These are phyloP conservation scores for Erodium texanum DNA, from an alignment of 441 rosid genomes.

Conservation along the genomic window DNA sequence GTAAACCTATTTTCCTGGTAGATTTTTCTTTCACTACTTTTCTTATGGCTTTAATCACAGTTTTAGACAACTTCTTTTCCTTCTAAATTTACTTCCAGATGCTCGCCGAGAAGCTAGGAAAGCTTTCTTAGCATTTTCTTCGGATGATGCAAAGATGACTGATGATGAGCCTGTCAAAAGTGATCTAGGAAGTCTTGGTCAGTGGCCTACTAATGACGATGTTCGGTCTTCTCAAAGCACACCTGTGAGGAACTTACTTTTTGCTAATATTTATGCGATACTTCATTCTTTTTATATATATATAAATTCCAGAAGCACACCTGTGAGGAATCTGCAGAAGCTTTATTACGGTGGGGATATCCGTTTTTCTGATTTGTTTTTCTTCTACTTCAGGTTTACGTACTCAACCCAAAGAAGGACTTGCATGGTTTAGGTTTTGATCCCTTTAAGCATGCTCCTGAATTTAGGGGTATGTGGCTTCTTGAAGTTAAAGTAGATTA, in stretches of 20 bases:
- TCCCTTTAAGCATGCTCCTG: conserved; percentile 96
- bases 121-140: conserved; percentile 81
- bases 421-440: conserved; percentile 81
- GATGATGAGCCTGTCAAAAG: conserved; percentile 34
- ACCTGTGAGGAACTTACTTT: conserved; percentile 51
- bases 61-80: not conserved
- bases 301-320: too few relatives aligned
- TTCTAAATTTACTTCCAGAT: conserved; percentile 32
- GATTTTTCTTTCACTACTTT: not conserved
- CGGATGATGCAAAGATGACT: conserved; percentile 37
- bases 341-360: not conserved
- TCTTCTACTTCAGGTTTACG: conserved; percentile 45
- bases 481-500: conserved; percentile 19
- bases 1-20: conserved; percentile 3
- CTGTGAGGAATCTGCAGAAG: not conserved
- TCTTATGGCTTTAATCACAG: not conserved
- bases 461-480: conserved; percentile 66
- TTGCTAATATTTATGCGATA: conserved; percentile 12
- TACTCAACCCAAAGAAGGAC: conserved; percentile 80
- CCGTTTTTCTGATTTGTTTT: not conserved
- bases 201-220: conserved; percentile 36
- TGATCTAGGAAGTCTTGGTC: conserved; percentile 30
- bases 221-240: conserved; percentile 43
- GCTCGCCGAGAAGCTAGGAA: conserved; percentile 97
- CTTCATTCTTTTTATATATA: not conserved